These are phyloP conservation scores for Fusarium illudens DNA, from an alignment of 2,329 filamentous ascomycete species.

Conservation along the genomic window DNA sequence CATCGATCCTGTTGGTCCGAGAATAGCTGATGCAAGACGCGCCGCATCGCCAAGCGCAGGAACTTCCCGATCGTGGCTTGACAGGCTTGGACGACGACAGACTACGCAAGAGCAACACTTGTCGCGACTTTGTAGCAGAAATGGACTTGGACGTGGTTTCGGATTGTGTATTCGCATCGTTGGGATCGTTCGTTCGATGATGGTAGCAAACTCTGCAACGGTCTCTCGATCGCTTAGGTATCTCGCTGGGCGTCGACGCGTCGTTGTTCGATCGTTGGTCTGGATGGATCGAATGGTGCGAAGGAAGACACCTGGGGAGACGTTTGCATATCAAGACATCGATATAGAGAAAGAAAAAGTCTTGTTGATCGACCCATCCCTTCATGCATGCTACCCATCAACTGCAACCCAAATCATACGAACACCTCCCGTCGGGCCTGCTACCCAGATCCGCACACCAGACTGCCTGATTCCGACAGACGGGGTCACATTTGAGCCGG, in stretches of 20 bases:
- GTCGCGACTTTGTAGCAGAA: not conserved
- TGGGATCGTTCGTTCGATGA: not conserved
- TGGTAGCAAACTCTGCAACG: not conserved
- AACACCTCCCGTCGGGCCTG: not conserved
- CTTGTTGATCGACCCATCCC: not conserved
- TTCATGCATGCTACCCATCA: not conserved
- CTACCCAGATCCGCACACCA: not conserved
- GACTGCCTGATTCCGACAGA: not conserved
- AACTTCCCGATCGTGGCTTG: not conserved
- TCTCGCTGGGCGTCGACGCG: not conserved
- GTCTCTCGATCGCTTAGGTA: not conserved
- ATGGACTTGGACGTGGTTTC: not conserved
- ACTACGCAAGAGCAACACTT: not conserved
- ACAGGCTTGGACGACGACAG: not conserved
- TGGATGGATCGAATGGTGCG: not conserved
- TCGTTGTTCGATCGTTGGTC: not conserved
- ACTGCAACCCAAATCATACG: not conserved
- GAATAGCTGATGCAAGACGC: not conserved
- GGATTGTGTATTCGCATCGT: not conserved
- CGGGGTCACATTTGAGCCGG: not conserved
- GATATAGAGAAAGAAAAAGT: not conserved
- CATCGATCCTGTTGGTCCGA: not conserved
- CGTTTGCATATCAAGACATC: not conserved
- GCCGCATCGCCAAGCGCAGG: not conserved
- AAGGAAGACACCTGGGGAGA: not conserved